phyloP scores from a whole-genome alignment of 768 basidiomycete genomes.

The Termitomyces sp. region DNA sequence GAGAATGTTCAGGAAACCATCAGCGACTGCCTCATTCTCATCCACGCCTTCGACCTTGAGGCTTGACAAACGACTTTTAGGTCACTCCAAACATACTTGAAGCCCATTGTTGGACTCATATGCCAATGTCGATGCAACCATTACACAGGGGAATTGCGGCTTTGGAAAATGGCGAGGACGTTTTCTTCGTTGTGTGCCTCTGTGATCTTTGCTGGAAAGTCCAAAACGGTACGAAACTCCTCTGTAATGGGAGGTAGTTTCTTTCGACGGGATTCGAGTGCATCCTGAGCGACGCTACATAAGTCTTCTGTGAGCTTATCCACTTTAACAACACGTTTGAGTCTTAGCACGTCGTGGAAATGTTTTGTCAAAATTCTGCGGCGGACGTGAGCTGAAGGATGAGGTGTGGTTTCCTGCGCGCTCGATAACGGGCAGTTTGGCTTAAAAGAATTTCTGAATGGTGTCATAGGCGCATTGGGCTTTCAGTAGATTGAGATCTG shows the following conservation, averaged over 20 bases:
- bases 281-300: background rate
- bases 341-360: background rate
- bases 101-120: conserved; percentile 1
- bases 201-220: background rate
- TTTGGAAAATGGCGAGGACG: background rate
- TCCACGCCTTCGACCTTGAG: background rate
- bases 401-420: background rate
- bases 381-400: background rate
- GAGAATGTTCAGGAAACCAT: conserved; percentile 8
- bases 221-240: background rate
- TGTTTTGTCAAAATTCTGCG: conserved; percentile 5
- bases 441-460: background rate
- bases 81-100: background rate
- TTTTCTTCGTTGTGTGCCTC: background rate
- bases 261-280: background rate
- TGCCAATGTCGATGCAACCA: conserved; percentile 8
- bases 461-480: background rate
- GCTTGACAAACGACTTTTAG: background rate
- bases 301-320: background rate
- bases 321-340: background rate
- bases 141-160: background rate
- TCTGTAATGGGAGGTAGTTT: background rate
- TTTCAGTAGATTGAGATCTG: background rate
- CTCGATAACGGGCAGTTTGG: background rate
- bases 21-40: conserved; percentile 2